Evolutionary conservation across 108 stramenopile genomes (phyloP).

Genomic region (Fragilaria crotonensis): DNA sequence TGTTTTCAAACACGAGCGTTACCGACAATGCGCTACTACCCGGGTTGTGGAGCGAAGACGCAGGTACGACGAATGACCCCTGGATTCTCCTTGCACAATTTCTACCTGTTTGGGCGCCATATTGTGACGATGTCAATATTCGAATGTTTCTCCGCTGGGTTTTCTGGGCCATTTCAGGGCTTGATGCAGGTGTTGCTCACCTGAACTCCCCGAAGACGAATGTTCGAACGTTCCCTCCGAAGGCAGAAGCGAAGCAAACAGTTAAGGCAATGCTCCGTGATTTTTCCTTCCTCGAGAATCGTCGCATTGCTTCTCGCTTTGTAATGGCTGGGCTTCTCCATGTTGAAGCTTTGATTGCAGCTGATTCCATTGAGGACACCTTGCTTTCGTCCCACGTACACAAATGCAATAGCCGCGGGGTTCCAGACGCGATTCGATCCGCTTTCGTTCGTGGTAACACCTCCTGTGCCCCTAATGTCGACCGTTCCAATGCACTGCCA

Average conservation of each 20-base stretch:
- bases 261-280: conserved; percentile 20
- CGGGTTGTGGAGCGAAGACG: neutral
- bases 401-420: neutral
- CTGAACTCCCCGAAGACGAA: neutral
- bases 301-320: neutral
- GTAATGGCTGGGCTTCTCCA: neutral
- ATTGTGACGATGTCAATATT: conserved; percentile 20
- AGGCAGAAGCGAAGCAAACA: neutral
- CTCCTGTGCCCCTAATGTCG: neutral
- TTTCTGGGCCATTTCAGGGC: conserved; percentile 4
- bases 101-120: conserved; percentile 23
- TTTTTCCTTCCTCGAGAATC: conserved; percentile 25
- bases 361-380: neutral
- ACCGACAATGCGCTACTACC: neutral
- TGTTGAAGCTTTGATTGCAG: neutral
- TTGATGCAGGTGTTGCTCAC: neutral
- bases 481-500: neutral
- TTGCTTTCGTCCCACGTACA: too few relatives aligned
- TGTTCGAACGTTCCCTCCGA: neutral
- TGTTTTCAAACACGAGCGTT: neutral
- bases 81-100: conserved; percentile 14
- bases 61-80: neutral
- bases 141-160: conserved; percentile 19
- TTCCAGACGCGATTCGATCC: neutral
- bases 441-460: neutral